A percentile compares a stretch with the other conserved stretches of the same genome.
Evolutionary conservation across 371 early-diverging fungal genomes (phyloP).

Genomic region (Apophysomyces sp.): DNA sequence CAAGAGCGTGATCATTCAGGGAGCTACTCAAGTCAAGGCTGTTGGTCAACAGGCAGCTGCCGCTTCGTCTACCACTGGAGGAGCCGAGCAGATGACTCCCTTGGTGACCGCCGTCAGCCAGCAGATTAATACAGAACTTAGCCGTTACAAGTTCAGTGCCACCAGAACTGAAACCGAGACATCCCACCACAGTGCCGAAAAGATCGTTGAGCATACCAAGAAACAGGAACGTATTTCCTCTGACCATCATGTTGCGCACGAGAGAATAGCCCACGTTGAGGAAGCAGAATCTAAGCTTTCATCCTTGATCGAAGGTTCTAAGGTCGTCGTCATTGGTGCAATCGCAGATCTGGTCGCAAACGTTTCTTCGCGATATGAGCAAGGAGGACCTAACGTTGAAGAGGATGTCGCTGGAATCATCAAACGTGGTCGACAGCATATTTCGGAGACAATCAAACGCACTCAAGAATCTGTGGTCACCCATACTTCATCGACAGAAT

Average conservation of each 20-base stretch:
- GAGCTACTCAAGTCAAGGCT: constrained; percentile 20
- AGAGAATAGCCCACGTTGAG: constrained; percentile 17
- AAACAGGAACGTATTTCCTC: constrained; percentile 1
- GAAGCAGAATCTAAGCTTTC: constrained; percentile 14
- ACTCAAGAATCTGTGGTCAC: constrained; percentile 16
- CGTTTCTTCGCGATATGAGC: constrained; percentile 18
- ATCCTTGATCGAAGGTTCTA: constrained; percentile 18
- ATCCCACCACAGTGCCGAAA: not conserved
- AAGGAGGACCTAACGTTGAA: constrained; percentile 16
- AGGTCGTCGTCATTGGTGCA: constrained; percentile 17
- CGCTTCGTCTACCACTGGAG: constrained; percentile 22
- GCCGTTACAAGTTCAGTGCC: constrained; percentile 19
- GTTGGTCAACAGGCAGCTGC: constrained; percentile 25
- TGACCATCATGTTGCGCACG: not conserved
- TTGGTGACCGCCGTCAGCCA: constrained; percentile 22
- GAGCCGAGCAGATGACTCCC: constrained; percentile 30
- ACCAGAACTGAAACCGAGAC: not conserved
- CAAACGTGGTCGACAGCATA: constrained; percentile 16
- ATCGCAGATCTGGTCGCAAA: constrained; percentile 19
- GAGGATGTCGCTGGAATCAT: constrained; percentile 19
- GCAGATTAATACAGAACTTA: constrained; percentile 21
- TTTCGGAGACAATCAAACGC: constrained; percentile 12
- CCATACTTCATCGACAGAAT: constrained; percentile 5
- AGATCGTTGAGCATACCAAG: not conserved
- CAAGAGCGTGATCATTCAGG: constrained; percentile 23